Conservation (phyloP, 129 eudicot species). For the Chrysanthemum makinoi region DNA sequence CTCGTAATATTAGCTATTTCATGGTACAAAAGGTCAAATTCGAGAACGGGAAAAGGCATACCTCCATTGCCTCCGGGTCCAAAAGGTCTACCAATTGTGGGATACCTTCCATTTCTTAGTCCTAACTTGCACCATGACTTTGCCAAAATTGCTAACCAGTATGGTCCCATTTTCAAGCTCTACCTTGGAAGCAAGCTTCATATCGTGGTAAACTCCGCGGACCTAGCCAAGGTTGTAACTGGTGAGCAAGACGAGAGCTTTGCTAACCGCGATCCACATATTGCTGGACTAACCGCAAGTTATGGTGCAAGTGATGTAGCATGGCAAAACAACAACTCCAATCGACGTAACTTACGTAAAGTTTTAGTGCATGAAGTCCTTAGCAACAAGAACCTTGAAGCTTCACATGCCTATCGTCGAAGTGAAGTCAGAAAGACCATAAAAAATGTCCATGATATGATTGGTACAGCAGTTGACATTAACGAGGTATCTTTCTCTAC, state of each 20-base stretch:
- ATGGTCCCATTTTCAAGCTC: constrained; percentile 28
- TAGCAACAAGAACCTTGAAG: constrained; percentile 26
- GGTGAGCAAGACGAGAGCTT: constrained; percentile 29
- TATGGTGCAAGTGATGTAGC: constrained; percentile 26
- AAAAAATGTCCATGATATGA: not conserved
- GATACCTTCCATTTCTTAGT: constrained; percentile 10
- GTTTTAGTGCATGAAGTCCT: constrained; percentile 28
- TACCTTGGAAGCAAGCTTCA: constrained; percentile 30
- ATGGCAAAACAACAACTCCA: constrained; percentile 9
- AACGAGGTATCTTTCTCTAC: constrained; percentile 19
- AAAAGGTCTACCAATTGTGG: constrained; percentile 20
- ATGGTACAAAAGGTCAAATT: constrained; percentile 1
- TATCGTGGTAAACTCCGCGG: constrained; percentile 27
- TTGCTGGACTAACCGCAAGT: constrained; percentile 21
- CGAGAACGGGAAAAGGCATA: not conserved
- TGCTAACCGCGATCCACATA: constrained; percentile 16
- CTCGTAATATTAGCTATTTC: not conserved
- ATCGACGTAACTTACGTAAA: constrained; percentile 26
- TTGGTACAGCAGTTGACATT: constrained; percentile 7
- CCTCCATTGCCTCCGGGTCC: constrained; percentile 28
- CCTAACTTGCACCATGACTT: constrained; percentile 26
- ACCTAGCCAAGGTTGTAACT: constrained; percentile 23
- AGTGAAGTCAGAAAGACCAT: constrained; percentile 22
- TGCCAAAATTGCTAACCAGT: not conserved
- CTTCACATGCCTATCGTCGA: constrained; percentile 9